These are phyloP conservation scores for Eudorina sp. DNA, from an alignment of 139 green algal genomes.

Conservation along the genomic window DNA sequence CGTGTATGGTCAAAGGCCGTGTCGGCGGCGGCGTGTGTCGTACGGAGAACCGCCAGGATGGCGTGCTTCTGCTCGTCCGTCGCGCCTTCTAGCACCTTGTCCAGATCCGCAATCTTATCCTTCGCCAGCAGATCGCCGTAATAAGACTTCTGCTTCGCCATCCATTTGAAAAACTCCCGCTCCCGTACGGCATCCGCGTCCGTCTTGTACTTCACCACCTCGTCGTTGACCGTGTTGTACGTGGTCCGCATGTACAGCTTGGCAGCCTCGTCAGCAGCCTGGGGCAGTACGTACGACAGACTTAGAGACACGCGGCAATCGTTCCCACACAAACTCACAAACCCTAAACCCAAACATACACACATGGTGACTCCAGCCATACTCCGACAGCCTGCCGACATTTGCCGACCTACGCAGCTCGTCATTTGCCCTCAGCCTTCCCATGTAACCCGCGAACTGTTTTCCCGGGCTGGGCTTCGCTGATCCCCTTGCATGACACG, in stretches of 20 bases:
- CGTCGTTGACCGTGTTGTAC: slow-evolving; percentile 54
- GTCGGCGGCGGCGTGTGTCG: slow-evolving; percentile 35
- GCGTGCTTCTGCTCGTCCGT: slow-evolving; percentile 49
- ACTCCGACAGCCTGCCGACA: too few relatives aligned
- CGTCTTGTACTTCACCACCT: slow-evolving; percentile 23
- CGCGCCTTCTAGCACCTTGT: slow-evolving; percentile 12
- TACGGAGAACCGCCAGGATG: slow-evolving; percentile 47
- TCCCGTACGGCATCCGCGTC: slow-evolving; percentile 12
- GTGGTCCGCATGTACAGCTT: slow-evolving; percentile 39
- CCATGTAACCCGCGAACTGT: too few relatives aligned
- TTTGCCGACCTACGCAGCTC: too few relatives aligned
- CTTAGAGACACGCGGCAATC: background rate
- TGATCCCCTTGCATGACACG: too few relatives aligned
- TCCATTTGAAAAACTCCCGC: slow-evolving; percentile 52
- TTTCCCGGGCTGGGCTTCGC: too few relatives aligned
- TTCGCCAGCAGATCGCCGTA: slow-evolving; percentile 52
- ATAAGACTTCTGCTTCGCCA: slow-evolving; percentile 53
- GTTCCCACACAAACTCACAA: background rate
- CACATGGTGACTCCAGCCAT: too few relatives aligned
- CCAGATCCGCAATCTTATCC: slow-evolving; percentile 38
- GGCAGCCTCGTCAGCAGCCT: background rate
- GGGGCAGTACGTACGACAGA: background rate
- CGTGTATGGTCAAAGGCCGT: slow-evolving; percentile 12
- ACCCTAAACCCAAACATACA: background rate
- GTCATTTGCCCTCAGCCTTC: too few relatives aligned